A percentile compares a stretch with the other conserved stretches of the same genome.
These are phyloP conservation scores for Viola pubescens DNA, from an alignment of 441 rosid species.

Conservation along the genomic window DNA sequence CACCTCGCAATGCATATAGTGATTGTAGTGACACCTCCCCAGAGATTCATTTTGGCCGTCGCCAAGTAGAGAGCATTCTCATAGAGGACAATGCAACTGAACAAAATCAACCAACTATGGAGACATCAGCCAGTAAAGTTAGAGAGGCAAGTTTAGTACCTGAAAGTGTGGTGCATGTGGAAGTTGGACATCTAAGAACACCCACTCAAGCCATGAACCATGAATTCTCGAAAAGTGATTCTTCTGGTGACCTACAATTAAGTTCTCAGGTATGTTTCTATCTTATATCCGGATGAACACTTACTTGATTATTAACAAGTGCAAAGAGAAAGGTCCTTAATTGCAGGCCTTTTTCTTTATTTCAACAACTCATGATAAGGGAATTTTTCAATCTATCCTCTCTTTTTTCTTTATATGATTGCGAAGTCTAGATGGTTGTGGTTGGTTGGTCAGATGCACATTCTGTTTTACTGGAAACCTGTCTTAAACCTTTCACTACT, in stretches of 20 bases:
- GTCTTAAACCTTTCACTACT: slow-evolving; percentile 3
- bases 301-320: not conserved
- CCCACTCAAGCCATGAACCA: slow-evolving; percentile 23
- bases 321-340: not conserved
- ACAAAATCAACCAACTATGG: slow-evolving; percentile 32
- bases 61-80: slow-evolving; percentile 25
- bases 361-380: not conserved
- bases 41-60: slow-evolving; percentile 30
- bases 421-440: no score
- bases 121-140: slow-evolving; percentile 24
- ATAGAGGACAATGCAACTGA: slow-evolving; percentile 24
- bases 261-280: slow-evolving; percentile 33
- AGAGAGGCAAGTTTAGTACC: slow-evolving; percentile 30
- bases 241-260: slow-evolving; percentile 19
- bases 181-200: slow-evolving; percentile 26
- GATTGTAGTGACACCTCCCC: slow-evolving; percentile 35
- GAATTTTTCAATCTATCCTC: not conserved
- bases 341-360: not conserved
- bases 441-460: not conserved
- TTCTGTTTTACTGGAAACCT: not conserved
- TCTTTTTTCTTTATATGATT: not conserved
- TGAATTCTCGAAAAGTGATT: slow-evolving; percentile 28
- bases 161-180: slow-evolving; percentile 31
- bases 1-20: slow-evolving; percentile 20
- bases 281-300: slow-evolving; percentile 8